Evolutionary conservation across 495 filamentous ascomycete genomes (phyloP), one percentile per base, ranked within the genome.

Genomic region (Beverwykella pulmonaria): DNA sequence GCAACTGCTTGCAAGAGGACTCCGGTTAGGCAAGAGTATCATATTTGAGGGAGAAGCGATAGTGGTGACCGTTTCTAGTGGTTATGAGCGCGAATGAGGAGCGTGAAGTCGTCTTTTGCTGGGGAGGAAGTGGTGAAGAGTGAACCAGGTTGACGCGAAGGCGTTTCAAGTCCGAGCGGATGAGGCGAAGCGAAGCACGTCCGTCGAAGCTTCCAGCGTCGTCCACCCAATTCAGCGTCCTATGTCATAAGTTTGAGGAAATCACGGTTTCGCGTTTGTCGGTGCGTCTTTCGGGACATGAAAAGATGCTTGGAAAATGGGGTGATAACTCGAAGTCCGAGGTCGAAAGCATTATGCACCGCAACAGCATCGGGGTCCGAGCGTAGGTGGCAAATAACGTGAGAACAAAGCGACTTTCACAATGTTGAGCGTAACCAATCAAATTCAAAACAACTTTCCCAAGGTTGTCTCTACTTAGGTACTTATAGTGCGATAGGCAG

Each of bases 1-100:
- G 14, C 20, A 32, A 41, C 53, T 39, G 34, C 30, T 36, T 30
- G 12, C 4, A 57, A 17, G 20, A 57, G 14, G 34, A 8, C 17
- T 14, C 8, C 17, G 30, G 19, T n/a, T 9, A 14, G 53, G 53
- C 17, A 20, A 44, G 34, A 41, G 2, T 39, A 8, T 41, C 53
- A 57, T 57, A 23, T 57, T 41, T 19, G 32, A 44, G 14, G 27
- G 20, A 8, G 30, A 41, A 54, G 29, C 25, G 52, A 54, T 32
- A 27, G 26, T 32, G 52, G 3, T 25, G 52, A 54, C 8, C 32
- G 26, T n/a, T 54, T 20, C 29, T 9, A 30, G 27, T 5, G 52
- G 9, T 50, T 8, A 25, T 23, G 6, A 1, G 48, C 22, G 48
- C 15, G 22, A 50, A 26, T 25, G 25, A n/a, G n/a, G 25, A 54